phyloP scores from a whole-genome alignment of 352 stramenopile species.

The Globisporangium cederbergense region DNA sequence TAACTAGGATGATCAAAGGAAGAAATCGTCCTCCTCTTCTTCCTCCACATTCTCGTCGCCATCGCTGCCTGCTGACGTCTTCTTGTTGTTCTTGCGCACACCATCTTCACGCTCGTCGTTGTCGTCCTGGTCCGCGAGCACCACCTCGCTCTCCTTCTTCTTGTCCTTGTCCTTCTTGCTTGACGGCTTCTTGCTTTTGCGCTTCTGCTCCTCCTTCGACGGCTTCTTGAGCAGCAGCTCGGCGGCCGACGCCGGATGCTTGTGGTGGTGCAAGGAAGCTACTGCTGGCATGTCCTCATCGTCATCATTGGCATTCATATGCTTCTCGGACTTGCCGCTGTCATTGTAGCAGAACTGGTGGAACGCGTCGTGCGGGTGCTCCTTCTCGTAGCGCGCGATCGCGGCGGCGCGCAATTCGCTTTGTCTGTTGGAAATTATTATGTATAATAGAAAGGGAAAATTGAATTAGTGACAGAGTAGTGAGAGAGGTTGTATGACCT shows the following conservation, averaged over 20 bases:
- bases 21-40: constrained; percentile 68
- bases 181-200: constrained; percentile 51
- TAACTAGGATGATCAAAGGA: constrained; percentile 29
- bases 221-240: constrained; percentile 63
- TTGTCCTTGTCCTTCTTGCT: constrained; percentile 42
- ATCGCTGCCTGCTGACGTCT: constrained; percentile 6
- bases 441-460: neutral
- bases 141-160: constrained; percentile 20
- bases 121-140: constrained; percentile 58
- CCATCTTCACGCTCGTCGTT: constrained; percentile 15
- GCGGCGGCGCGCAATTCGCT: constrained; percentile 40
- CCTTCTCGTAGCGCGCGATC: constrained; percentile 47
- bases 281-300: neutral
- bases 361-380: constrained; percentile 59
- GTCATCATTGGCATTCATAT: neutral
- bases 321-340: constrained; percentile 23
- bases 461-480: neutral
- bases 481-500: neutral
- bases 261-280: neutral
- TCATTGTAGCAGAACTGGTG: constrained; percentile 76
- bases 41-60: constrained; percentile 17
- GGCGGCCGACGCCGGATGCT: constrained; percentile 23
- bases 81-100: neutral
- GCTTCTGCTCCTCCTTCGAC: constrained; percentile 67
- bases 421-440: constrained; percentile 22